phyloP scores from a whole-genome alignment of 768 basidiomycete genomes.

The Myochromella boudieri region DNA sequence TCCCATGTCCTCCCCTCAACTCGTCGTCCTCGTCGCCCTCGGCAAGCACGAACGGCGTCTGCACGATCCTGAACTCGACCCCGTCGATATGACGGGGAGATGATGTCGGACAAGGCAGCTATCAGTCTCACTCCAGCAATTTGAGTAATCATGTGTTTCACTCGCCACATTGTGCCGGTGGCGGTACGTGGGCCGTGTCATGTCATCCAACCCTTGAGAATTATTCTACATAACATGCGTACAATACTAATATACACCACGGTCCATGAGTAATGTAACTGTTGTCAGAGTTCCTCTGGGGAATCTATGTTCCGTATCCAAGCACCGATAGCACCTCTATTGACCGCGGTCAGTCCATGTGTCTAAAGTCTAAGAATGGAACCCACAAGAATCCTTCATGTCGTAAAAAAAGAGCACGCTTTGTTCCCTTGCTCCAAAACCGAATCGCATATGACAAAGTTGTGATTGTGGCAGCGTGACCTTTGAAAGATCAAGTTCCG shows the following conservation, averaged over 20 bases:
- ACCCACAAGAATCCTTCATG: conserved; percentile 97
- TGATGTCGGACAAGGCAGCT: conserved; percentile 10
- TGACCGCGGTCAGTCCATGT: conserved; percentile 12
- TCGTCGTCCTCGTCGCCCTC: background rate
- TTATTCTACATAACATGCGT: conserved; percentile 17
- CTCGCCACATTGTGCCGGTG: conserved; percentile 1
- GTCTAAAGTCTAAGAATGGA: conserved; percentile 10
- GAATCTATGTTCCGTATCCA: conserved; percentile 95
- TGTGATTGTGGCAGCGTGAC: conserved; percentile 95
- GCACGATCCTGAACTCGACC: too few species aligned
- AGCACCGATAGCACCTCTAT: conserved; percentile 89
- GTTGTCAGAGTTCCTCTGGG: conserved; percentile 24
- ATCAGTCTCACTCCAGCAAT: conserved; percentile 13
- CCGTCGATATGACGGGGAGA: conserved; percentile 7
- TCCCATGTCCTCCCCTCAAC: too few species aligned
- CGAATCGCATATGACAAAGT: conserved; percentile 98
- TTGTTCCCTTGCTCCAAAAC: conserved; percentile 98
- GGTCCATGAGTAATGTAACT: background rate
- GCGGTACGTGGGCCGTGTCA: conserved; percentile 10
- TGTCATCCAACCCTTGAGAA: conserved; percentile 6
- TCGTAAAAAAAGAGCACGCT: conserved; percentile 92
- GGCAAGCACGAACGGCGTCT: background rate
- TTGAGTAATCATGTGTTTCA: conserved; percentile 16
- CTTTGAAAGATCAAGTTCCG: conserved; percentile 39
- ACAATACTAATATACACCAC: background rate